These are phyloP conservation scores for Prillingera fragicola DNA, from an alignment of 1,284 basidiomycete genomes.

Conservation along the genomic window DNA sequence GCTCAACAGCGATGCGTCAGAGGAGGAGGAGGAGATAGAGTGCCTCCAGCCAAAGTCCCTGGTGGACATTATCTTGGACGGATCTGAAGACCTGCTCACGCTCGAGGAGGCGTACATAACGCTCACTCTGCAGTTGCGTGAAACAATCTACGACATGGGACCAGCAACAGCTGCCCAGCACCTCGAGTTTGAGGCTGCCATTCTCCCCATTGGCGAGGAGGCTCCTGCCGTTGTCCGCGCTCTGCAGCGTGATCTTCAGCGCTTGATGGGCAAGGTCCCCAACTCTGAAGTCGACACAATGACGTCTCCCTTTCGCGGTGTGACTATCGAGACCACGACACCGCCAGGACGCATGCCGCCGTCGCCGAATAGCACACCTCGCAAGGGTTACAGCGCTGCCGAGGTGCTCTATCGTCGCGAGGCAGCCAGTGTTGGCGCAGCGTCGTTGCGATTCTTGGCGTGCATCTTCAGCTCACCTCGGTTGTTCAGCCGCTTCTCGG, in stretches of 20 bases:
- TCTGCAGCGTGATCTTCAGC: slow-evolving; percentile 35
- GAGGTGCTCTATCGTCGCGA: slow-evolving; percentile 46
- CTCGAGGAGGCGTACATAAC: slow-evolving; percentile 44
- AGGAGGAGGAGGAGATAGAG: slow-evolving; percentile 33
- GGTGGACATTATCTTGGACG: slow-evolving; percentile 37
- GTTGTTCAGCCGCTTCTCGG: slow-evolving; percentile 33
- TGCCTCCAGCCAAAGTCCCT: slow-evolving; percentile 32
- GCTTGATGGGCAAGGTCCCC: slow-evolving; percentile 38
- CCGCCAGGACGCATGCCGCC: not conserved
- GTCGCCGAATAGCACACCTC: slow-evolving; percentile 8
- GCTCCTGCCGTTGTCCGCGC: slow-evolving; percentile 42
- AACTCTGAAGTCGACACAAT: slow-evolving; percentile 20
- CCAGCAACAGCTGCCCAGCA: slow-evolving; percentile 1
- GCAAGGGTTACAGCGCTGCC: slow-evolving; percentile 43
- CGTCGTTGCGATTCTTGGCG: slow-evolving; percentile 33
- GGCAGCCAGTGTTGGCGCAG: slow-evolving; percentile 38
- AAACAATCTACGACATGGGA: slow-evolving; percentile 18
- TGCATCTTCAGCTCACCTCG: slow-evolving; percentile 26
- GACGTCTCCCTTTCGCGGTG: slow-evolving; percentile 30
- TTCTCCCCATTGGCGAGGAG: slow-evolving; percentile 32
- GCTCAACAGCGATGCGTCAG: slow-evolving; percentile 25
- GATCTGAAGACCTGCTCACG: slow-evolving; percentile 41
- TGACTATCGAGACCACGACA: slow-evolving; percentile 14
- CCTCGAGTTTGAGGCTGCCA: not conserved
- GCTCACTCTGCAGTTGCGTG: slow-evolving; percentile 25